Base-by-base conservation (phyloP, 2,329 filamentous ascomycete species). In the Domatiomyces catenatus region DNA sequence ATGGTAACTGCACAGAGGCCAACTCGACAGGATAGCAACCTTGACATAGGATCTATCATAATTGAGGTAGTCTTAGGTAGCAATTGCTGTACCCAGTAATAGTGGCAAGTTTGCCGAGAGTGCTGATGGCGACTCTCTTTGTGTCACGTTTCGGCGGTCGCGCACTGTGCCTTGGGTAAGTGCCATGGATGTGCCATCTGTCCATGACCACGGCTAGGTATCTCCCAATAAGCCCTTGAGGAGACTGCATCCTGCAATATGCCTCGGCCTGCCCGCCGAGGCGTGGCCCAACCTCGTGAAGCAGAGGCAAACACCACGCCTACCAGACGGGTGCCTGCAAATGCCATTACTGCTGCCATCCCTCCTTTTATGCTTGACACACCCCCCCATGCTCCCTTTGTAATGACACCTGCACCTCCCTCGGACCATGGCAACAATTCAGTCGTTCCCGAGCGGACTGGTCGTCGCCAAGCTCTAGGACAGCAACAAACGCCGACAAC, bases 361-460 rank as follows among this genome's bases (percentile, higher is more conserved):
- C 59, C 59, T 42, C 59, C 59, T 28, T 60, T 56, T 42, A 61
- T 61, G 59, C 59, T 61, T 18, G 58, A 61, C 46, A 61, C 59
- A 7, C 59, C 59, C 18, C 58, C 59, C 3, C 58, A 59, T 49
- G 58, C 59, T 26, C 55, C 58, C 2, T 61, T 61, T 50, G 47
- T 60, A 42, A 56, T 54, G 5, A 58, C 59, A n/a, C 59, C 58
- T 1, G 46, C 50, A 5, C 57, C 54, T 47, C 54, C 54, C 12
- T 51, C 54, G 17, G 54, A 56, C 46, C 54, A 57, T 48, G 53
- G 54, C 4, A 53, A 49, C 17, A 44, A 53, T 18, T 55, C 54
- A 2, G 54, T 53, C 44, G 56, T 55, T 19, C 55, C 58, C 12
- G 56, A 53, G 19, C 49, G 42, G 20, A 58, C 49, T 44, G 42